Percentiles rank a stretch among this genome's conserved stretches.
Evolutionary conservation across 1,139 yeast species (phyloP).

Genomic region (Candida sanyaensis): DNA sequence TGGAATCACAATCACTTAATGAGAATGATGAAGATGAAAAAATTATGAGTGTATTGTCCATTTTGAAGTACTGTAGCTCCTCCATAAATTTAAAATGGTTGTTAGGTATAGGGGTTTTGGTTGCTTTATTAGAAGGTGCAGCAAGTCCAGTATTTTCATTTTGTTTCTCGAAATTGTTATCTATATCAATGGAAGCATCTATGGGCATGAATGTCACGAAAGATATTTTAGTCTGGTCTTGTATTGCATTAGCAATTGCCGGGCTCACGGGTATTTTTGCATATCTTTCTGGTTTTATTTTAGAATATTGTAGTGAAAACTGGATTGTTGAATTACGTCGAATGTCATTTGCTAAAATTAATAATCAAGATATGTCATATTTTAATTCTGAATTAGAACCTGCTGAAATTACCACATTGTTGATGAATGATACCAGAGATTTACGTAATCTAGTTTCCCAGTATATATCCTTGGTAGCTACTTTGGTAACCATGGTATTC

Average conservation of each 20-base stretch:
- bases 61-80: slow-evolving; percentile 35
- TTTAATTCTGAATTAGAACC: slow-evolving; percentile 44
- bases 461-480: slow-evolving; percentile 55
- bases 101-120: slow-evolving; percentile 52
- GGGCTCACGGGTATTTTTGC: slow-evolving; percentile 58
- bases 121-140: slow-evolving; percentile 60
- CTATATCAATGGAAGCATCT: slow-evolving; percentile 52
- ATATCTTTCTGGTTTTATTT: slow-evolving; percentile 49
- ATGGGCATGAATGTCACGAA: slow-evolving; percentile 21
- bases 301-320: slow-evolving; percentile 64
- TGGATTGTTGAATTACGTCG: slow-evolving; percentile 65
- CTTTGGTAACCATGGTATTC: slow-evolving; percentile 53
- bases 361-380: slow-evolving; percentile 59
- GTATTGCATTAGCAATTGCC: slow-evolving; percentile 61
- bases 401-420: slow-evolving; percentile 62
- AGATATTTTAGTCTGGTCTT: slow-evolving; percentile 64
- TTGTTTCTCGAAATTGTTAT: slow-evolving; percentile 67
- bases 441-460: slow-evolving; percentile 64
- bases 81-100: slow-evolving; percentile 35
- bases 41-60: slow-evolving; percentile 29
- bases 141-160: slow-evolving; percentile 78
- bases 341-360: slow-evolving; percentile 48
- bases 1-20: slow-evolving; percentile 15
- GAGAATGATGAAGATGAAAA: slow-evolving; percentile 12
- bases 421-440: slow-evolving; percentile 83